A percentile compares a stretch with the other conserved stretches of the same genome.
phyloP scores from a whole-genome alignment of 306 rosid genomes.

The Pyrus bretschneideri region DNA sequence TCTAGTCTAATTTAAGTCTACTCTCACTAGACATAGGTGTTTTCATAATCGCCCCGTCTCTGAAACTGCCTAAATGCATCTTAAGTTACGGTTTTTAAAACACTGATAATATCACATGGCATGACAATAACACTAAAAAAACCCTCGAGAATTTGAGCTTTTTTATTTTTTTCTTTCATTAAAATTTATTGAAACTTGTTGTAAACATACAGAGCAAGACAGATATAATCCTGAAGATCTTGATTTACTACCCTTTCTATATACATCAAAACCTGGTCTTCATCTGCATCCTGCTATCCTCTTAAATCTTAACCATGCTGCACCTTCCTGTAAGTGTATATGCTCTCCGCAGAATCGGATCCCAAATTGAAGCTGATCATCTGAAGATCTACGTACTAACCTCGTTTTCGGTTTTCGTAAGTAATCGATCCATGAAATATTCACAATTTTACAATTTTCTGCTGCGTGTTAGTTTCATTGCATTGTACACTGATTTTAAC shows the following conservation, averaged over 20 bases:
- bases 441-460: background rate
- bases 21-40: no score
- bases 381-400: background rate
- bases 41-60: fast-evolving
- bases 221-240: background rate
- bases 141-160: no score
- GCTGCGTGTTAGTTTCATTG: background rate
- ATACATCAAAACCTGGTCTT: background rate
- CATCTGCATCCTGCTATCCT: background rate
- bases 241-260: background rate
- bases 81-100: no score
- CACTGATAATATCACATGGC: no score
- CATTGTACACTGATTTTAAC: background rate
- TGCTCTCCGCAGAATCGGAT: background rate
- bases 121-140: background rate
- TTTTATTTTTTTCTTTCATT: no score
- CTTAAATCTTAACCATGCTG: background rate
- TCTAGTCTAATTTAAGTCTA: no score
- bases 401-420: background rate
- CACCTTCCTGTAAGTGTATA: background rate
- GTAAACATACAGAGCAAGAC: background rate
- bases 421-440: background rate
- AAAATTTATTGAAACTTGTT: background rate
- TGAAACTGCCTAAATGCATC: no score
- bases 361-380: background rate